Evolutionary conservation across 305 asterid species (phyloP).

Genomic region (Caryopteris hybrid): DNA sequence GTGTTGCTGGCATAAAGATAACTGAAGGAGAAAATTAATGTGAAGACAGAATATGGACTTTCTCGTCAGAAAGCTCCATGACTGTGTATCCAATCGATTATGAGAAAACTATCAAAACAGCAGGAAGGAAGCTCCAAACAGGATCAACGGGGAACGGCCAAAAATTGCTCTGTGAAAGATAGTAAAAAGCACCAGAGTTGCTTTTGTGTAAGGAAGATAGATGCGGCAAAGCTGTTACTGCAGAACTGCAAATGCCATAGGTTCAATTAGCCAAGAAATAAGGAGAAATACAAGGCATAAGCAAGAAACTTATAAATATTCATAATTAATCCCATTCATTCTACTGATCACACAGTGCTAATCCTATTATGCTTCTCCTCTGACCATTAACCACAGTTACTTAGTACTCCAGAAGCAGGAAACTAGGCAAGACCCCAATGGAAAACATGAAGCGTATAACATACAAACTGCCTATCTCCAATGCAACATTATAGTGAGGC

Average conservation of each 20-base stretch:
- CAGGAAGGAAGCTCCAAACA: conserved; percentile 13
- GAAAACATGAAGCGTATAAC: conserved; percentile 1
- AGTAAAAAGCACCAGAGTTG: not conserved
- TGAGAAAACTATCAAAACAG: not conserved
- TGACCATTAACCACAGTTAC: not conserved
- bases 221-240: conserved; percentile 1
- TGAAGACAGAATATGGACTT: conserved; percentile 14
- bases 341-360: not conserved
- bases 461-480: not conserved
- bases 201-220: not conserved
- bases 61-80: conserved; percentile 25
- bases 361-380: not conserved
- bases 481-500: not conserved
- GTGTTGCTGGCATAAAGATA: conserved; percentile 17
- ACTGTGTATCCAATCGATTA: conserved; percentile 3
- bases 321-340: not conserved
- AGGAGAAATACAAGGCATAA: conserved; percentile 10
- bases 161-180: conserved; percentile 1
- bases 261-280: conserved; percentile 5
- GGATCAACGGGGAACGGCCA: conserved; percentile 12
- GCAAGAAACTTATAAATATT: not conserved
- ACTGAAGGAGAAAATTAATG: conserved; percentile 23
- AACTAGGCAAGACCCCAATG: not conserved
- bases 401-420: conserved; percentile 7
- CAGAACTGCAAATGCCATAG: conserved; percentile 15